Base-by-base conservation (phyloP, 805 yeast genomes). In the Cyberlindnera maritima region DNA sequence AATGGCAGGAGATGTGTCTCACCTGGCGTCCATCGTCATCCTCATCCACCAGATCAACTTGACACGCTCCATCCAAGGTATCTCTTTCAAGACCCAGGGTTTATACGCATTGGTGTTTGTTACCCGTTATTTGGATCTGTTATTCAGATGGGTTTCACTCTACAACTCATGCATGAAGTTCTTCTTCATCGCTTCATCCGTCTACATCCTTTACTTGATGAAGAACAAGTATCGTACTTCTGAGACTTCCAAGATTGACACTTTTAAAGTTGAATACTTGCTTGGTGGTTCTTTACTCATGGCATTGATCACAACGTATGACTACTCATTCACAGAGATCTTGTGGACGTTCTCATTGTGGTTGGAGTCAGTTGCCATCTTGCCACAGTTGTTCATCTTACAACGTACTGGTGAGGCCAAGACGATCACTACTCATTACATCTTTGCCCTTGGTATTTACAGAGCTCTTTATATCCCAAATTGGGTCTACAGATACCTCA, bases 341-440 rank as follows among this genome's bases (percentile, higher is more conserved):
- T 53, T 82, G 29, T 94, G 99, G 99, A 75, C 94, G 19, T 94
- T 90, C 60, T 82, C 92, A 14, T 69, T 90, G 43, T 94, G 98
- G 97, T 75, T 94, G 44, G 99, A 94, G 67, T 76, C 92, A 37
- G 86, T 88, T 29, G 96, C 96, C 11, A 90, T 94, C 46, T 68
- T 94, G 49, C 99, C 99, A 5, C 99, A 94, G 68, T 72, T 94
- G 63, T 90, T 85, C 65, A 79, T 94, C 80, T 73, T 94, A 49
- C 96, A 91, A 62, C 83, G 85, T 55, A 81, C 92, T 2, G 97
- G 97, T 15, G 85, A 86, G 58, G 91, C 97, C 3, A 86, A 87
- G 64, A 78, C 87, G 52, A 75, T 94, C 61, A 94, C 98, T 3
- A 77, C 85, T 42, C 97, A 94, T 66, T 94, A 94, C 66, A 88